Evolutionary conservation across 805 yeast genomes (phyloP), one percentile per base, ranked within the genome.

Genomic region (Priceomyces medius): DNA sequence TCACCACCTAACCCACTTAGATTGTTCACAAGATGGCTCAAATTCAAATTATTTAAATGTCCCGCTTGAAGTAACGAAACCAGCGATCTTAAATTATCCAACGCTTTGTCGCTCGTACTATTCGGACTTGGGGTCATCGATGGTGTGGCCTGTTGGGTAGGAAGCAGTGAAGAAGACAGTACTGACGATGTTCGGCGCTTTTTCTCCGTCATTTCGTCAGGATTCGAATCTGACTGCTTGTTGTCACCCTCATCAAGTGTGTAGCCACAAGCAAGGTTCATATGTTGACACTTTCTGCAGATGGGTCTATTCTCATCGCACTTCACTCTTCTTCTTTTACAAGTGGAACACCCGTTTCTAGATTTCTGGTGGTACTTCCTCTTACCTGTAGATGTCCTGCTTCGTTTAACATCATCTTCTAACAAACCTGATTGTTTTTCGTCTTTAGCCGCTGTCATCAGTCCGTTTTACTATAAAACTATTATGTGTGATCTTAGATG

Each of bases 351-450:
- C 0, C 98, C 98, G 42, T 80, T 78, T 43, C 95, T 77, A 26
- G 95, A 85, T 63, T 91, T 91, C 45, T 82, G 85, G 59, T 91
- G 98, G 55, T 84, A 91, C 55, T 87, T 85, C 34, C 97, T 74
- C 63, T 88, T 90, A 4, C 85, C 88, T 0, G 81, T 77, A 0
- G 85, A 46, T 9, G 51, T 17, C 32, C 50, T 51, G 20, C 40
- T 29, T 19, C 37, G 34, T 37, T 43, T 48, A 17, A 19, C 33
- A 9, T 39, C 35, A 10, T 26, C 35, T 17, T 42, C 46, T 14
- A n/a, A n/a, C n/a, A 12, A 14, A 5, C 14, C 14, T n/a, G 29
- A 26, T n/a, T 5, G 7, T 26, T n/a, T 6, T 26, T 26, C 29
- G 29, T 26, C 29, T n/a, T 26, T 26, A n/a, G 9, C 24, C 9